Evolutionary conservation across 805 yeast genomes (phyloP), one percentile per base, ranked within the genome.

Genomic region (Cyberlindnera suaveolens): DNA sequence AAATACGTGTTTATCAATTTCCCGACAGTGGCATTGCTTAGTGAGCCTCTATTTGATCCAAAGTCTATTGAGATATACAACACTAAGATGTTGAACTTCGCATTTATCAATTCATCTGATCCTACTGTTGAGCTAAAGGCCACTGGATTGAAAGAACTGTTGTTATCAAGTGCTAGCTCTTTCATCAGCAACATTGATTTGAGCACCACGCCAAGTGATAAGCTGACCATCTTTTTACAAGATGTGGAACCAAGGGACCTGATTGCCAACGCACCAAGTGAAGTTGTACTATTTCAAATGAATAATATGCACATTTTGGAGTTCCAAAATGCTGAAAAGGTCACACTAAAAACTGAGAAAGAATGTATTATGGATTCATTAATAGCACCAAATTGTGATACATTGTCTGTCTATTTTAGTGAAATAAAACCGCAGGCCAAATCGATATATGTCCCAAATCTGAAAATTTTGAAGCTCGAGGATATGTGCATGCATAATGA

Each of bases 1-100:
- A 47, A 47, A 40, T 47, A 44, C 32, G 50, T 47, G 11, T 35
- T 47, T 15, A 30, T 13, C 29, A 26, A 26, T 7, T 44, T 44
- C 37, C 46, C 36, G 1, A 16, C n/a, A 5, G 30, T 15, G n/a
- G 17, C 42, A 27, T 33, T 42, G 44, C 17, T 41, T 40, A 36
- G 19, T 5, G 37, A 38, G 36, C 29, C 37, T 3, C 41, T 34
- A 17, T 23, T 47, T 13, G 50, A 47, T 20, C 50, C 50, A 9
- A 47, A 47, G 35, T 30, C 32, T 33, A 35, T 47, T 17, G 50
- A 47, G 37, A 29, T 42, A 14, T 40, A 39, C 31, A 26, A 19
- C 15, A 27, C 43, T 3, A 11, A 16, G 17, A 23, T 20, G 11
- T 31, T 47, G 5, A 30, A 16, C 8, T 19, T 37, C n/a, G 34